These are phyloP conservation scores for Biscogniauxia marginata DNA, from an alignment of 2,329 filamentous ascomycete species.

Conservation along the genomic window DNA sequence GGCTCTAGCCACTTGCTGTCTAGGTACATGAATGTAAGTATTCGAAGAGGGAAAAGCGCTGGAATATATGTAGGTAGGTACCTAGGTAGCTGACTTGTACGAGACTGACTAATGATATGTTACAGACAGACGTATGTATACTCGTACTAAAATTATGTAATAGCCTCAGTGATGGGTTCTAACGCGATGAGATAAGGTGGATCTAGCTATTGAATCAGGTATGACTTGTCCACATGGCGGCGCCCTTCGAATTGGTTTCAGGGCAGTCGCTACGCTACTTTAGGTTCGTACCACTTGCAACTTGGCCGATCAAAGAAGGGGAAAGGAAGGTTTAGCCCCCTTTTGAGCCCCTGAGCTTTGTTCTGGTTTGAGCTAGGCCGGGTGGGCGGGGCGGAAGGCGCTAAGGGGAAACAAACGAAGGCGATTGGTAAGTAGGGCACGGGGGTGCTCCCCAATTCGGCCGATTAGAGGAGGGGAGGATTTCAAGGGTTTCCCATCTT, in stretches of 20 bases:
- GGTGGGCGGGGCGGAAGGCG: neutral
- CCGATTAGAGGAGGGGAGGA: conserved; percentile 6
- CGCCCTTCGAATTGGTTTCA: neutral
- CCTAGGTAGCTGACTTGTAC: no score
- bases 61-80: no score
- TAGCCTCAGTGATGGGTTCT: no score
- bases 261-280: neutral
- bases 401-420: conserved; percentile 2
- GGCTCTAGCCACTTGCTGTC: no score
- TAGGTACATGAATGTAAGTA: no score
- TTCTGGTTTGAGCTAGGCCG: neutral
- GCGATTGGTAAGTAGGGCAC: neutral
- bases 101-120: no score
- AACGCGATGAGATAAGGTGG: no score
- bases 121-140: no score
- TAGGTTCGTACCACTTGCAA: neutral
- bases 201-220: no score
- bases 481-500: conserved; percentile 10
- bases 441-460: neutral
- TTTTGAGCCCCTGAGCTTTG: neutral
- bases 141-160: no score
- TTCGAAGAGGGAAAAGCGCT: no score
- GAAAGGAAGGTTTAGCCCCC: neutral
- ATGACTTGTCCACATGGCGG: no score
- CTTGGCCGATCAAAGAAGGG: neutral